A percentile compares a stretch with the other conserved stretches of the same genome.
phyloP scores from a whole-genome alignment of 345 rosid species.

The Hibiscus tridactylites region DNA sequence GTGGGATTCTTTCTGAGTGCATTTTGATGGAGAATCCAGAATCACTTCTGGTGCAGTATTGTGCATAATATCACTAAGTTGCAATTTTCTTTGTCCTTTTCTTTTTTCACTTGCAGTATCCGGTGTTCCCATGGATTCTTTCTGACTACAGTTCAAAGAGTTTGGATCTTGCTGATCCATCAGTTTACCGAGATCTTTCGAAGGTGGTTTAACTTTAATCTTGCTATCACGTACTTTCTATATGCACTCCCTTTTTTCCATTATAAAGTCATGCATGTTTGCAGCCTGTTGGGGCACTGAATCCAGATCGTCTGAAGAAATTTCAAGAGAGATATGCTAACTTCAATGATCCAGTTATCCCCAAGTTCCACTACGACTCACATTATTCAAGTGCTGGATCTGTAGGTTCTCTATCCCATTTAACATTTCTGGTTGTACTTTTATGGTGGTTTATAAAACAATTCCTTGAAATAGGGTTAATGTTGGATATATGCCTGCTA shows the following conservation, averaged over 20 bases:
- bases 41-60: background rate
- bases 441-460: background rate
- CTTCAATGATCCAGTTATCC: constrained; percentile 95
- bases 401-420: constrained; percentile 39
- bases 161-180: constrained; percentile 77
- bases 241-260: constrained; percentile 12
- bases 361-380: constrained; percentile 98
- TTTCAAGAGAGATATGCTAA: constrained; percentile 94
- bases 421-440: background rate
- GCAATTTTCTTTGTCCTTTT: background rate
- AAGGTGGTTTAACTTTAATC: constrained; percentile 50
- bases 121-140: constrained; percentile 98
- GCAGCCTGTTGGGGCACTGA: constrained; percentile 97
- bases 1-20: constrained; percentile 25
- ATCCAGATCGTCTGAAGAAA: constrained; percentile 66
- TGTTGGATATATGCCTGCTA: background rate
- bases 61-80: background rate
- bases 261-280: constrained; percentile 20
- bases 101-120: constrained; percentile 54
- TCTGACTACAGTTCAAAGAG: constrained; percentile 70
- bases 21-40: background rate
- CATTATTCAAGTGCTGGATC: constrained; percentile 98
- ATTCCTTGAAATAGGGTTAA: background rate
- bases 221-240: constrained; percentile 14
- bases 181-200: constrained; percentile 86